phyloP scores from a whole-genome alignment of 2,329 filamentous ascomycete species.

The Exophiala sp. region DNA sequence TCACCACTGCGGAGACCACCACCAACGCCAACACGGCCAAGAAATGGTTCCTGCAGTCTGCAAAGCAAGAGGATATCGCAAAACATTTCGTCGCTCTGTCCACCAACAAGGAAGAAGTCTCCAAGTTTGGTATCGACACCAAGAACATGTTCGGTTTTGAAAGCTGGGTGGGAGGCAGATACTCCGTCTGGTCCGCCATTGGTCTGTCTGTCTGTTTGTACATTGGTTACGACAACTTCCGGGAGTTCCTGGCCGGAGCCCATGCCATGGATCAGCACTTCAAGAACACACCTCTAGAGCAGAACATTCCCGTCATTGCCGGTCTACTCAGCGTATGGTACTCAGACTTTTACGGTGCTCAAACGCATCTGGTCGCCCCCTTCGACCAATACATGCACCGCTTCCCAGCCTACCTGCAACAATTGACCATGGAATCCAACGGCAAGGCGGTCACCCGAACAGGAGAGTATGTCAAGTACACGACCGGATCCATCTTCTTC shows the following conservation, averaged over 20 bases:
- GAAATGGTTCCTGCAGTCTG: constrained; percentile 85
- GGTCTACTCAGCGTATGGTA: constrained; percentile 97
- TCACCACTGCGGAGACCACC: constrained; percentile 94
- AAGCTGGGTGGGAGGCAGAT: constrained; percentile 96
- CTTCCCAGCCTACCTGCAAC: constrained; percentile 97
- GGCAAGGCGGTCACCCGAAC: constrained; percentile 92
- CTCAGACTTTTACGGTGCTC: constrained; percentile 95
- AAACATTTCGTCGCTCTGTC: constrained; percentile 99
- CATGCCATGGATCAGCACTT: constrained; percentile 99
- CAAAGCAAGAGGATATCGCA: constrained; percentile 74
- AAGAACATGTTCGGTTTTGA: constrained; percentile 99
- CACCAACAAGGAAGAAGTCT: constrained; percentile 90
- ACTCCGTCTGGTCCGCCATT: constrained; percentile 98
- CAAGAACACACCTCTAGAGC: constrained; percentile 76
- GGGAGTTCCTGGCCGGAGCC: constrained; percentile 87
- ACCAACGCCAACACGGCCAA: constrained; percentile 98
- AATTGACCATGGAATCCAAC: constrained; percentile 99
- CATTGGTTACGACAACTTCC: constrained; percentile 96
- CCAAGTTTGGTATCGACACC: constrained; percentile 96
- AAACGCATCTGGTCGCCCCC: constrained; percentile 93
- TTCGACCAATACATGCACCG: constrained; percentile 99
- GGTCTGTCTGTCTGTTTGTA: constrained; percentile 90
- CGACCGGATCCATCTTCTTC: constrained; percentile 90
- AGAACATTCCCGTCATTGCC: constrained; percentile 91
- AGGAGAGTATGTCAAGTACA: constrained; percentile 89